Evolutionary conservation across 2,329 filamentous ascomycete genomes (phyloP), one percentile per base, ranked within the genome.

Genomic region (Pseudocercospora cruenta): DNA sequence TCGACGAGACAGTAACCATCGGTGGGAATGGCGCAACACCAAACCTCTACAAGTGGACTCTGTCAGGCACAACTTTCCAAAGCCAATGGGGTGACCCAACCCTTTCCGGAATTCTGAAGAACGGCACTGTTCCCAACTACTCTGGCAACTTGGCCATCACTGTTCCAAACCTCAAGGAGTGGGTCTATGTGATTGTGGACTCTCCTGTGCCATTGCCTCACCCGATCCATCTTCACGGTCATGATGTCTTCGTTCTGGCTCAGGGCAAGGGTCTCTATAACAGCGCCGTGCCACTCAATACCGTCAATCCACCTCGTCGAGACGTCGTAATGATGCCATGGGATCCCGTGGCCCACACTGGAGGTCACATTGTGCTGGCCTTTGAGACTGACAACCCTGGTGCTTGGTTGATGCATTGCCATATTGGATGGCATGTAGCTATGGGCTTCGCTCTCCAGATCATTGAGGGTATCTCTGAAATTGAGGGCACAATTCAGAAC

Each of bases 351-450:
- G 47, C 16, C 10, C 1, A 26, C 6, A 68, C 26, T 19, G 75
- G 74, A 7, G 85, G 84, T 0, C 82, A 83, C 70, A 70, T 87
- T 4, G 81, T 82, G 2, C 74, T 87, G 8, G 84, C 80, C 0
- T 86, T 85, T 71, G 69, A 79, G 64, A 78, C 82, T 0, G 82
- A 87, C 71, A 86, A 86, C 71, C 85, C 84, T 0, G 85, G 85
- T 14, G 68, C 64, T 3, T 75, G 73, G 73, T 47, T 75, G 2
- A 68, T 72, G 77, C 85, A 87, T 75, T 87, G 85, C 77, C 85
- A 88, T 74, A 85, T 88, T 31, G 71, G 86, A 71, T 88, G 85
- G 86, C 87, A 89, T 71, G 83, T 88, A 4, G 36, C 67, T 3
- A 66, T 68, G 71, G 71, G 72, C 49, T 65, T 73, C n/a, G 70